Conservation (phyloP, 768 basidiomycete genomes). For the Suillus fuscotomentosus region DNA sequence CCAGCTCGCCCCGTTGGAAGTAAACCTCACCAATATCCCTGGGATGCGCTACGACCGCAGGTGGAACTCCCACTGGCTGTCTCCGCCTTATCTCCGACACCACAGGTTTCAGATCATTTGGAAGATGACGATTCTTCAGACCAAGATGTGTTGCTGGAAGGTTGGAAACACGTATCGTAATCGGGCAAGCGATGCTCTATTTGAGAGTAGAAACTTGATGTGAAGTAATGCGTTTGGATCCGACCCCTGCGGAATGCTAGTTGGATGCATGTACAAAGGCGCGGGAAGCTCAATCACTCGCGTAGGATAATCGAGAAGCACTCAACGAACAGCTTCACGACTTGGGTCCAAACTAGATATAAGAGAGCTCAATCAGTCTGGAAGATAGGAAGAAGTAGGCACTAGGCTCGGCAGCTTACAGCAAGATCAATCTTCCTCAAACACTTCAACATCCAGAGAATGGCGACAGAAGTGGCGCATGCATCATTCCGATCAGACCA, state of each 20-base stretch:
- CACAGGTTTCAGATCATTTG: slow-evolving; percentile 15
- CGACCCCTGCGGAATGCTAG: background rate
- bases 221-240: slow-evolving; percentile 18
- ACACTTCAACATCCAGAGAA: background rate
- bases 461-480: background rate
- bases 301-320: too few species aligned
- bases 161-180: slow-evolving; percentile 22
- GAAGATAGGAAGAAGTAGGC: too few species aligned
- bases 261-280: background rate
- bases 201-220: background rate
- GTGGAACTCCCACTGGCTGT: slow-evolving; percentile 27
- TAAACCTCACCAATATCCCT: slow-evolving; percentile 8
- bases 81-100: slow-evolving; percentile 3
- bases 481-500: background rate
- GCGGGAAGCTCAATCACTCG: too few species aligned
- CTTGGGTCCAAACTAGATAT: too few species aligned
- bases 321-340: too few species aligned
- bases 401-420: background rate
- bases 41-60: slow-evolving; percentile 16
- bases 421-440: background rate
- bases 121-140: slow-evolving; percentile 12
- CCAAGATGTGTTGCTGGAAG: slow-evolving; percentile 9
- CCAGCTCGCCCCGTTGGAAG: slow-evolving; percentile 17
- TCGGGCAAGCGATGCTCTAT: background rate
- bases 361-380: too few species aligned